Percentiles rank a stretch among this genome's conserved stretches.
Conservation (phyloP, 345 rosid genomes). For the Alliaria petiolata region DNA sequence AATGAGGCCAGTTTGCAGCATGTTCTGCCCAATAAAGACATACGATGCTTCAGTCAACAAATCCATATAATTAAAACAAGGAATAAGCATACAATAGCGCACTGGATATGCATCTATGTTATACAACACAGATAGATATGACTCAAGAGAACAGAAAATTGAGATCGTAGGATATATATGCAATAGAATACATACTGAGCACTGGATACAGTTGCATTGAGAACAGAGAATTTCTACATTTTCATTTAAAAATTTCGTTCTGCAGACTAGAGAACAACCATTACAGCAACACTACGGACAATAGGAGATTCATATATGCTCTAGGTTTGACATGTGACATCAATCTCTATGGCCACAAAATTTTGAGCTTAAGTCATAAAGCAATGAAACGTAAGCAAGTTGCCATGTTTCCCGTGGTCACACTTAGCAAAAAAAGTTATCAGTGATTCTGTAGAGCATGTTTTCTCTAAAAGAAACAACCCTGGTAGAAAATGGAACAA, state of each 20-base stretch:
- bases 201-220: background rate
- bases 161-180: background rate
- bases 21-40: conserved; percentile 52
- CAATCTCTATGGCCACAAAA: background rate
- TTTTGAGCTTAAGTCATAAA: background rate
- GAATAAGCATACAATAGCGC: background rate
- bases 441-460: no score
- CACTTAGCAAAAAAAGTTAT: no score
- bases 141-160: background rate
- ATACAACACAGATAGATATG: no score
- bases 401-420: no score
- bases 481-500: background rate
- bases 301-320: background rate
- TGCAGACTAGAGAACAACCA: background rate
- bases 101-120: background rate
- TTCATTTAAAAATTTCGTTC: no score
- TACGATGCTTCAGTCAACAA: background rate
- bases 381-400: background rate
- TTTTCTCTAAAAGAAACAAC: background rate
- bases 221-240: background rate
- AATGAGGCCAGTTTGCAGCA: conserved; percentile 88
- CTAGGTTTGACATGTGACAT: background rate
- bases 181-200: background rate
- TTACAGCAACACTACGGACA: background rate
- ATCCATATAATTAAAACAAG: background rate